A percentile compares a stretch with the other conserved stretches of the same genome.
Evolutionary conservation across 768 basidiomycete genomes (phyloP).

Genomic region (Suillus sp.): DNA sequence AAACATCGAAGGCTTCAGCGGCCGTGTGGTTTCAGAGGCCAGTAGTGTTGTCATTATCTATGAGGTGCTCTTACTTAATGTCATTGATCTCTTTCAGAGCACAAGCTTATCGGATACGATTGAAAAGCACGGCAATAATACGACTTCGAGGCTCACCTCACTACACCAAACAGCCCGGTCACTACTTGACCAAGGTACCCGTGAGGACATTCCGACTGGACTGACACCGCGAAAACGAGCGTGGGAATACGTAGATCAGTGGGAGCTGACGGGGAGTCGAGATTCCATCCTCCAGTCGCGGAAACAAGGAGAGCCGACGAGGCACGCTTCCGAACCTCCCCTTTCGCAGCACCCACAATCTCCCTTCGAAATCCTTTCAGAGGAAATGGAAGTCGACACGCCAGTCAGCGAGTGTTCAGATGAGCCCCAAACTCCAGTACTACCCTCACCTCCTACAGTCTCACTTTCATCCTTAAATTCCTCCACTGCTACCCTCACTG

Average conservation of each 20-base stretch:
- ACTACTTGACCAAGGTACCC: constrained; percentile 58
- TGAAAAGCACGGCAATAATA: constrained; percentile 46
- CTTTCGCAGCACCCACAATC: constrained; percentile 38
- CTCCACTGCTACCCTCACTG: constrained; percentile 33
- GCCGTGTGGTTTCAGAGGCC: constrained; percentile 55
- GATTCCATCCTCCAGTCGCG: constrained; percentile 58
- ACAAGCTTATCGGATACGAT: constrained; percentile 41
- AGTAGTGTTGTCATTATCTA: constrained; percentile 16
- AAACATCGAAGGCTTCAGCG: constrained; percentile 45
- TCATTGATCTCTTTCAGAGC: constrained; percentile 35
- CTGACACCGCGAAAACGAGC: constrained; percentile 74
- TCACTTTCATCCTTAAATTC: constrained; percentile 43
- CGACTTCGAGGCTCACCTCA: constrained; percentile 45
- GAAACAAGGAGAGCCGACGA: constrained; percentile 39
- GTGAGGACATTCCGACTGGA: constrained; percentile 69
- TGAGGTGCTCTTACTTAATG: neutral
- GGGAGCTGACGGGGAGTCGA: constrained; percentile 69
- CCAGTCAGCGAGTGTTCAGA: constrained; percentile 19
- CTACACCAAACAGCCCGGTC: constrained; percentile 53
- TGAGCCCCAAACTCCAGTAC: constrained; percentile 15
- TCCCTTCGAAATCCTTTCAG: constrained; percentile 25
- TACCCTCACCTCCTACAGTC: constrained; percentile 26
- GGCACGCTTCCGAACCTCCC: constrained; percentile 38
- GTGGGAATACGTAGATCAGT: constrained; percentile 70
- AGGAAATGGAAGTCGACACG: constrained; percentile 23